A percentile compares a stretch with the other conserved stretches of the same genome.
These are phyloP conservation scores for Fusarium cyanostomum DNA, from an alignment of 2,329 filamentous ascomycete species.

Conservation along the genomic window DNA sequence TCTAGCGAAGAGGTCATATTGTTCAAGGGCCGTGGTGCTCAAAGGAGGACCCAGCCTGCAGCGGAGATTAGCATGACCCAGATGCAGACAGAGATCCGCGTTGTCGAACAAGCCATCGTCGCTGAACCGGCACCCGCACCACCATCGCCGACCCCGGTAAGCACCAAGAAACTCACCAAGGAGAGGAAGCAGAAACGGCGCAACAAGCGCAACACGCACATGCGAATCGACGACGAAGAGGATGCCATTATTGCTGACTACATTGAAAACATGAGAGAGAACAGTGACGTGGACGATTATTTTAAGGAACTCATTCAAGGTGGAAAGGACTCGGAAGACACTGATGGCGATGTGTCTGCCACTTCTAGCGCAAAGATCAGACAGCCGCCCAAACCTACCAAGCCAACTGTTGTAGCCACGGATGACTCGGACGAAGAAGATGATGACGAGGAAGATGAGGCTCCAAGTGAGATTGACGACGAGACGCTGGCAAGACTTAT, in stretches of 20 bases:
- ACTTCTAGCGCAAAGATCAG: conserved; percentile 51
- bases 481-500: conserved; percentile 41
- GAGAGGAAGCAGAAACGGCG: conserved; percentile 30
- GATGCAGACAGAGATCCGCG: conserved; percentile 48
- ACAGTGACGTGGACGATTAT: conserved; percentile 60
- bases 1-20: conserved; percentile 76
- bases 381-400: conserved; percentile 65
- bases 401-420: conserved; percentile 42
- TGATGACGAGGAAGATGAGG: conserved; percentile 13
- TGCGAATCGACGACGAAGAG: conserved; percentile 50
- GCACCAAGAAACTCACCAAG: conserved; percentile 3
- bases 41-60: conserved; percentile 36
- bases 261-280: conserved; percentile 70
- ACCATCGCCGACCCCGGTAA: neutral
- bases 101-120: conserved; percentile 40
- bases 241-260: conserved; percentile 74
- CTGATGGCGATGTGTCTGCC: conserved; percentile 48
- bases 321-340: conserved; percentile 13
- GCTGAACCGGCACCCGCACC: conserved; percentile 8
- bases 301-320: conserved; percentile 21
- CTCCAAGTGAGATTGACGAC: conserved; percentile 40
- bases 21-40: conserved; percentile 65
- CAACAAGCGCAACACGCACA: conserved; percentile 32
- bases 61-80: conserved; percentile 37
- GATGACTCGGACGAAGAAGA: conserved; percentile 32